Percentiles rank a stretch among this genome's conserved stretches.
These are phyloP conservation scores for Mariannaea sp. DNA, from an alignment of 2,329 filamentous ascomycete species.

Conservation along the genomic window DNA sequence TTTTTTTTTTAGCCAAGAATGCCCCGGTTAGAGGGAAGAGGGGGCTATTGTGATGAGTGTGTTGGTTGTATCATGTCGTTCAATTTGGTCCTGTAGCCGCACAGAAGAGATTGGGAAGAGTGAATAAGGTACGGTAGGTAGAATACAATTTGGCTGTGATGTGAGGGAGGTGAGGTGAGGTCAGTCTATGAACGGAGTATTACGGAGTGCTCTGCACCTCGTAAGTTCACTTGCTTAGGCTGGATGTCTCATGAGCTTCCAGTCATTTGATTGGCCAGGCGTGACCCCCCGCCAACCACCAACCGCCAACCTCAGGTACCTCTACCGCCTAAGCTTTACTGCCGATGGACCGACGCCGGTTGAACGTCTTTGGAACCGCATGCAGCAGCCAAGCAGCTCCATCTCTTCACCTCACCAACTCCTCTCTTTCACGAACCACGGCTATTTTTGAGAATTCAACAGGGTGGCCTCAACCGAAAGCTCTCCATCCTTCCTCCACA, in stretches of 20 bases:
- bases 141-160: too few species aligned
- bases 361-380: conserved; percentile 24
- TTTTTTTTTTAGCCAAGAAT: conserved; percentile 3
- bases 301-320: too few species aligned
- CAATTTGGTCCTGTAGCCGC: neutral
- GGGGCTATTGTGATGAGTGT: neutral
- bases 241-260: conserved; percentile 16
- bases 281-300: too few species aligned
- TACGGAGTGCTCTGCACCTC: too few species aligned
- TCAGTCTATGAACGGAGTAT: too few species aligned
- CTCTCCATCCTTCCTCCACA: neutral
- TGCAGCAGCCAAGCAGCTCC: conserved; percentile 18
- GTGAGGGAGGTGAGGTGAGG: too few species aligned
- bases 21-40: neutral
- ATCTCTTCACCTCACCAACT: conserved; percentile 14
- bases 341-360: conserved; percentile 34
- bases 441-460: conserved; percentile 22
- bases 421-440: conserved; percentile 11
- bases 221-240: too few species aligned
- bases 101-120: too few species aligned
- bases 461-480: neutral
- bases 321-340: too few species aligned
- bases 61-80: conserved; percentile 8
- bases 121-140: too few species aligned
- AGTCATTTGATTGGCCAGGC: conserved; percentile 29